Evolutionary conservation across 352 stramenopile genomes (phyloP).

Genomic region (Globisporangium nagaii): DNA sequence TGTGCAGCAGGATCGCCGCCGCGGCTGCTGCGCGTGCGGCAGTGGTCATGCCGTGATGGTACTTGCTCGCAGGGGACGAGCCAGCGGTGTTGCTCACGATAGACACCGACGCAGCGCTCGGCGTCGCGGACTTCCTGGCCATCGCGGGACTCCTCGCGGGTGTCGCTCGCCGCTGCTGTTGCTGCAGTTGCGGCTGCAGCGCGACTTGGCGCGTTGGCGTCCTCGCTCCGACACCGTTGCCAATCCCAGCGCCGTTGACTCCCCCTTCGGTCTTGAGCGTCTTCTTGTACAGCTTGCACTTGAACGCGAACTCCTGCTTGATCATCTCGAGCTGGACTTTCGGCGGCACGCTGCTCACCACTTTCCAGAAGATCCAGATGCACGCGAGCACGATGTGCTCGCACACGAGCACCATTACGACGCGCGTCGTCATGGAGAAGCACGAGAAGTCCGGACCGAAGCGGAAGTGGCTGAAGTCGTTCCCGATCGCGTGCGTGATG

Average conservation of each 20-base stretch:
- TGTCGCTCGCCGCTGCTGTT: background rate
- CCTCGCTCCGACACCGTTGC: background rate
- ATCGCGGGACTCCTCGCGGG: background rate
- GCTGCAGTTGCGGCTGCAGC: no score
- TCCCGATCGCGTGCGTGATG: conserved; percentile 47
- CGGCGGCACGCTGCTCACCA: conserved; percentile 52
- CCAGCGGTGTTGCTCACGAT: conserved; percentile 13
- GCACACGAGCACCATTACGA: conserved; percentile 76
- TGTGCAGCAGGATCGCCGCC: conserved; percentile 2
- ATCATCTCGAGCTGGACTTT: conserved; percentile 60
- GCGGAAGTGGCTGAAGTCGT: conserved; percentile 54
- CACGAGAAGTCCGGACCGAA: conserved; percentile 75
- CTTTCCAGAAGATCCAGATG: conserved; percentile 70
- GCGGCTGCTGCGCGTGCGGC: conserved; percentile 4
- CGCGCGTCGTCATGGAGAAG: conserved; percentile 66
- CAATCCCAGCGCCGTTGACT: background rate
- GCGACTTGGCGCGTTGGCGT: background rate
- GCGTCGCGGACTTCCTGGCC: background rate
- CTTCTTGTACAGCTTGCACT: conserved; percentile 60
- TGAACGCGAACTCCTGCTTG: conserved; percentile 70
- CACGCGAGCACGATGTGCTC: conserved; percentile 54
- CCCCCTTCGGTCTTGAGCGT: conserved; percentile 11
- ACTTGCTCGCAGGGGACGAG: background rate
- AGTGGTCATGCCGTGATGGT: conserved; percentile 3
- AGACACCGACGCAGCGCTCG: background rate